Conservation (phyloP, 192 early-diverging fungal species). For the Cladochytrium replicatum region DNA sequence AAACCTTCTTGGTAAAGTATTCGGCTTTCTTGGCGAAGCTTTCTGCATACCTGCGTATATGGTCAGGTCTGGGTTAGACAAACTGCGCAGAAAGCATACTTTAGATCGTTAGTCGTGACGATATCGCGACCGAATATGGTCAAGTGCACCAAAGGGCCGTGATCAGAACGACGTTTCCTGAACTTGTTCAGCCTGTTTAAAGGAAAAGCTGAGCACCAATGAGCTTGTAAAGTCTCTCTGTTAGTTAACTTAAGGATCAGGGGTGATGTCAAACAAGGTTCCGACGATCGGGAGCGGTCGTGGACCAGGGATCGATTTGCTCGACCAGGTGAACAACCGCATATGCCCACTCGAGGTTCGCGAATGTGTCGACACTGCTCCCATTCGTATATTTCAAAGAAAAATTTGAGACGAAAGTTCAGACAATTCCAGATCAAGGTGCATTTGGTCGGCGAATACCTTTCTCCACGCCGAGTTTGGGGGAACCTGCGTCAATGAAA, state of each 20-base stretch:
- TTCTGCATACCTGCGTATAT: conserved; percentile 28
- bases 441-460: too few relatives aligned
- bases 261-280: conserved; percentile 2
- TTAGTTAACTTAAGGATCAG: conserved; percentile 2
- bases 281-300: conserved; percentile 8
- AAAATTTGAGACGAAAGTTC: too few relatives aligned
- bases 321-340: too few relatives aligned
- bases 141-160: conserved; percentile 29
- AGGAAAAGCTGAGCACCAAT: background rate
- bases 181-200: conserved; percentile 17
- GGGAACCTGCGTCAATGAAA: too few relatives aligned
- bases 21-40: conserved; percentile 35
- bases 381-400: too few relatives aligned
- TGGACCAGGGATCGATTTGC: conserved; percentile 4
- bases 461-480: too few relatives aligned
- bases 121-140: conserved; percentile 2
- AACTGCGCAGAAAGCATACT: too few relatives aligned
- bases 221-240: background rate
- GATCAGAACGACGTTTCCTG: too few relatives aligned
- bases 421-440: too few relatives aligned
- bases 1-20: conserved; percentile 44
- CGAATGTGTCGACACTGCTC: too few relatives aligned
- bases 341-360: too few relatives aligned
- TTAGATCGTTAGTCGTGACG: conserved; percentile 32
- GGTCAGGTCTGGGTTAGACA: too few relatives aligned